Evolutionary conservation across 2,329 filamentous ascomycete genomes (phyloP).

Genomic region (Chaetomiaceae sp.): DNA sequence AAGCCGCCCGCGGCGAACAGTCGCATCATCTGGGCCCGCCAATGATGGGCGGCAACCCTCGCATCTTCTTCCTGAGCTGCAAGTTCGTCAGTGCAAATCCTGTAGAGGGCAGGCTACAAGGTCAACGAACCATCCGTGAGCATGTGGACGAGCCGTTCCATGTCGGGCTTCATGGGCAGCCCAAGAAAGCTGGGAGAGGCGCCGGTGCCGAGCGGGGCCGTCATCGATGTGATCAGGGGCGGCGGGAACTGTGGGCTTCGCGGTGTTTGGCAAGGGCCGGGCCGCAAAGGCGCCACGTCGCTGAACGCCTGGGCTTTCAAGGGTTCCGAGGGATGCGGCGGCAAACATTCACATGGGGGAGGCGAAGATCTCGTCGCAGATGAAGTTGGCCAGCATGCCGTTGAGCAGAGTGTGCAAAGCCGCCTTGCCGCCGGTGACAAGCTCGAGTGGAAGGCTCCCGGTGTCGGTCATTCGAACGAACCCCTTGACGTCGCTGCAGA

Average conservation of each 20-base stretch:
- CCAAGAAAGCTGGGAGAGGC: constrained; percentile 7
- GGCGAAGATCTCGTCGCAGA: constrained; percentile 4
- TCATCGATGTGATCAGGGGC: constrained; percentile 7
- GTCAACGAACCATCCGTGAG: constrained; percentile 6
- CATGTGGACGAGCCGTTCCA: constrained; percentile 10
- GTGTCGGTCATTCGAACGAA: constrained; percentile 13
- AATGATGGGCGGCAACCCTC: constrained; percentile 1
- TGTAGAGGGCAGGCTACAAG: no score
- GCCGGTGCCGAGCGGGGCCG: background rate
- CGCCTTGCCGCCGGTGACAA: constrained; percentile 2
- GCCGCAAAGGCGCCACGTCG: background rate
- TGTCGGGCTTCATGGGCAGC: constrained; percentile 5
- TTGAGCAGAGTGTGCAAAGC: constrained; percentile 8
- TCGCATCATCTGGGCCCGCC: constrained; percentile 15
- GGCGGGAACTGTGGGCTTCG: constrained; percentile 11
- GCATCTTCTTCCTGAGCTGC: constrained; percentile 10
- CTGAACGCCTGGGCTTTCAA: constrained; percentile 8
- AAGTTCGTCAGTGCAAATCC: background rate
- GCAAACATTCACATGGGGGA: constrained; percentile 11
- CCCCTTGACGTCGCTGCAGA: constrained; percentile 1
- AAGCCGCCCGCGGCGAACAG: constrained; percentile 13
- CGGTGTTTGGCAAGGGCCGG: background rate
- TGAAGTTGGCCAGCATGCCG: constrained; percentile 15
- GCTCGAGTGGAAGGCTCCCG: background rate
- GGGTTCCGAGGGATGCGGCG: constrained; percentile 3